phyloP scores from a whole-genome alignment of 768 basidiomycete species.

The Russula dissimulans region DNA sequence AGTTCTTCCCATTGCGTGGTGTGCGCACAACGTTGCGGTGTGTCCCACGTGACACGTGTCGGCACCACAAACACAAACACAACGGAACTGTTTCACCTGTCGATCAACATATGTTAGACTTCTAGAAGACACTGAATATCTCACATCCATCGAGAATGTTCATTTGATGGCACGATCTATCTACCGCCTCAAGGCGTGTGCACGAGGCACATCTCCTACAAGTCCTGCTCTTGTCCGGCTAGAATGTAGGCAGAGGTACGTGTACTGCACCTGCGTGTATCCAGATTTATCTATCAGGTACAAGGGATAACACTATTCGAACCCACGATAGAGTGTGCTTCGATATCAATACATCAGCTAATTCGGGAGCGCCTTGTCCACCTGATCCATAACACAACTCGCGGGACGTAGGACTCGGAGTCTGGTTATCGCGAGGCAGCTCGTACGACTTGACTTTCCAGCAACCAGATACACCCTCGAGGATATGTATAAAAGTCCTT shows the following conservation, averaged over 20 bases:
- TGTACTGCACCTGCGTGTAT: no score
- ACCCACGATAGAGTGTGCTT: not conserved
- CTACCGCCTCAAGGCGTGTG: not conserved
- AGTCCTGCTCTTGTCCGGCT: no score
- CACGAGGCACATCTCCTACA: not conserved
- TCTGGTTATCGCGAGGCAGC: not conserved
- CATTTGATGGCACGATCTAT: not conserved
- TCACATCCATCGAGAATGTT: not conserved
- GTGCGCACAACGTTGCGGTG: no score
- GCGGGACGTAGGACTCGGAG: not conserved
- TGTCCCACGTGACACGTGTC: no score
- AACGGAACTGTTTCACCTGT: no score
- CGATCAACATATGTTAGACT: no score
- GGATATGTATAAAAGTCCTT: not conserved
- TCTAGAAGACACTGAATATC: no score
- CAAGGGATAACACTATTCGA: not conserved
- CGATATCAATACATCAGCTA: slow-evolving; percentile 1
- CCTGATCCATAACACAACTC: not conserved
- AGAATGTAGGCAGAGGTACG: not conserved
- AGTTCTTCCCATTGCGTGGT: no score
- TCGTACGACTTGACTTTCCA: not conserved
- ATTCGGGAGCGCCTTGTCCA: not conserved
- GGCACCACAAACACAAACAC: no score
- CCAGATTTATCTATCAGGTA: not conserved
- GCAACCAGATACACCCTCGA: not conserved